phyloP scores from a whole-genome alignment of 257 asterid genomes.

The Solanum sejunctum region DNA sequence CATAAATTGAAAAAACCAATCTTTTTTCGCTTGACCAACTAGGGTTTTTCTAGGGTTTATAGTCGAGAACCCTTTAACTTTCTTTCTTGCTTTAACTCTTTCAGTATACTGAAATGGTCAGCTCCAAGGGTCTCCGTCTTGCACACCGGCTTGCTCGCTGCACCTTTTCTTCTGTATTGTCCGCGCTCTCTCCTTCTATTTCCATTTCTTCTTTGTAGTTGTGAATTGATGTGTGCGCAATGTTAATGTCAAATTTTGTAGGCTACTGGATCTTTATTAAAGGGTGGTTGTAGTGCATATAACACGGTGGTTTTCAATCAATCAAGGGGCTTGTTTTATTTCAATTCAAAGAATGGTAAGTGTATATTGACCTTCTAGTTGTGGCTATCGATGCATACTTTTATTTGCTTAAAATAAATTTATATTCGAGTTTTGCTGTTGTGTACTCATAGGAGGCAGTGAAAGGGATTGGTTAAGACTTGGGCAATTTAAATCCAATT shows the following conservation, averaged over 20 bases:
- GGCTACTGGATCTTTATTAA: conserved; percentile 26
- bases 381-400: not conserved
- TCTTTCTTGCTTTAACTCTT: not conserved
- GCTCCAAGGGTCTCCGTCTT: conserved; percentile 24
- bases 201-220: not conserved
- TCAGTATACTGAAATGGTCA: conserved; percentile 23
- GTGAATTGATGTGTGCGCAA: not conserved
- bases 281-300: conserved; percentile 37
- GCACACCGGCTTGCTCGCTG: conserved; percentile 25
- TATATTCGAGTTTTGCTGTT: not conserved
- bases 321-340: conserved; percentile 8
- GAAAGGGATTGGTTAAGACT: conserved; percentile 29
- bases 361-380: not conserved
- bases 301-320: conserved; percentile 27
- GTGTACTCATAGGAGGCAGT: conserved; percentile 17
- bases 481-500: conserved; percentile 15
- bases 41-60: conserved; percentile 38
- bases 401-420: not conserved
- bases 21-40: not conserved
- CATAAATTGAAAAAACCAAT: not conserved
- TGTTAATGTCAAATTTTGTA: conserved; percentile 5
- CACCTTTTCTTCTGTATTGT: conserved; percentile 13
- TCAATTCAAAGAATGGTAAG: conserved; percentile 33
- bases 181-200: not conserved
- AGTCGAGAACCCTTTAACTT: not conserved